Percentiles rank a stretch among this genome's conserved stretches.
Evolutionary conservation across 805 yeast species (phyloP).

Genomic region (Wickerhamiella lipophila): DNA sequence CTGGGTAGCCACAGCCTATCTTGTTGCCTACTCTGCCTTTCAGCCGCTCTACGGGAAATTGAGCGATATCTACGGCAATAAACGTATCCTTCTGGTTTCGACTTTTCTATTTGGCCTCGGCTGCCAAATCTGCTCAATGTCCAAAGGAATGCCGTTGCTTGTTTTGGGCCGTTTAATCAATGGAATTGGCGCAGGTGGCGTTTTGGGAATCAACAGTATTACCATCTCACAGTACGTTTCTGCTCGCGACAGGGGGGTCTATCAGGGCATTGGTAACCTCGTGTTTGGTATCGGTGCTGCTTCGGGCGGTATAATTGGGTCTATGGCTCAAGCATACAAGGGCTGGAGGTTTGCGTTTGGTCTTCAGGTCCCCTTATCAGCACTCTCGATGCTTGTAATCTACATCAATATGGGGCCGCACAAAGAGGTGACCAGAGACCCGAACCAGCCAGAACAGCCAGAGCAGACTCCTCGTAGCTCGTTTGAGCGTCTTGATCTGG

Average conservation of each 20-base stretch:
- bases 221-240: constrained; percentile 67
- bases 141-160: constrained; percentile 42
- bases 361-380: constrained; percentile 31
- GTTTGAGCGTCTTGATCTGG: constrained; percentile 49
- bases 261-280: constrained; percentile 71
- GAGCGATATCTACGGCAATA: constrained; percentile 42
- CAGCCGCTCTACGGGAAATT: constrained; percentile 64
- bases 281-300: constrained; percentile 69
- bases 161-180: constrained; percentile 67
- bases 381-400: constrained; percentile 31
- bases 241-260: constrained; percentile 61
- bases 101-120: constrained; percentile 36
- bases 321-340: constrained; percentile 37
- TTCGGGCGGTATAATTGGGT: constrained; percentile 49
- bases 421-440: constrained; percentile 2
- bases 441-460: constrained; percentile 14
- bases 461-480: constrained; percentile 32
- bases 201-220: constrained; percentile 61
- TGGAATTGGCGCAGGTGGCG: constrained; percentile 89
- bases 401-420: constrained; percentile 15
- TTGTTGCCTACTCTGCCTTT: constrained; percentile 57
- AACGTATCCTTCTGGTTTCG: constrained; percentile 32
- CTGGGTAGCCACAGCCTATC: constrained; percentile 65
- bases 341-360: constrained; percentile 54
- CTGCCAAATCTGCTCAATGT: constrained; percentile 40